A percentile compares a stretch with the other conserved stretches of the same genome.
Evolutionary conservation across 140 eudicot genomes (phyloP).

Genomic region (Stevia rebaudiana): DNA sequence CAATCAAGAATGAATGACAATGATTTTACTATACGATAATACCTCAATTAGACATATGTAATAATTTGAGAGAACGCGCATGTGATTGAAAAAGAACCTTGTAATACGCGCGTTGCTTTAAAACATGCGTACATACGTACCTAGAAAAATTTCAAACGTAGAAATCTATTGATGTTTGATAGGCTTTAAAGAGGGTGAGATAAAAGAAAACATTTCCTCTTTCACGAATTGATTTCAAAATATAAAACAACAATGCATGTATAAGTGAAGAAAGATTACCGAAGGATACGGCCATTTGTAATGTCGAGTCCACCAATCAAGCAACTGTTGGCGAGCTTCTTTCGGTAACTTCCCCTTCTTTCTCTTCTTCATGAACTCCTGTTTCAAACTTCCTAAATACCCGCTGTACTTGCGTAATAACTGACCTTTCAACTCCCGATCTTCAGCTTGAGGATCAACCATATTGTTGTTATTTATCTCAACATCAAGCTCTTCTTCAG

Average conservation of each 20-base stretch:
- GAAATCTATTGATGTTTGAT: not conserved
- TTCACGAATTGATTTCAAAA: too few species aligned
- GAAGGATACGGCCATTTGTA: conserved; percentile 99
- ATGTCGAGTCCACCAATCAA: conserved; percentile 98
- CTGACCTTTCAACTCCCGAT: conserved; percentile 81
- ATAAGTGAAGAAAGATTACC: conserved; percentile 39
- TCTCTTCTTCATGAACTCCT: conserved; percentile 93
- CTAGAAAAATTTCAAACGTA: too few species aligned
- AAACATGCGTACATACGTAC: too few species aligned
- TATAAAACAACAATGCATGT: not conserved
- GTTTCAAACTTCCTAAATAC: conserved; percentile 82
- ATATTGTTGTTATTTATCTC: conserved; percentile 25
- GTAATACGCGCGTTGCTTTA: not conserved
- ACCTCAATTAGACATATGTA: not conserved
- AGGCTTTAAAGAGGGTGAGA: not conserved
- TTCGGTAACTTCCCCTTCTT: conserved; percentile 98
- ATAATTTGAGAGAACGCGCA: not conserved
- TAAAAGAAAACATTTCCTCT: too few species aligned
- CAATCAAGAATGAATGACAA: not conserved
- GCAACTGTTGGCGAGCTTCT: conserved; percentile 92
- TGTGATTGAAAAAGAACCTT: not conserved
- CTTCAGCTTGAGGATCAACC: conserved; percentile 92
- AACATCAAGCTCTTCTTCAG: conserved; percentile 77
- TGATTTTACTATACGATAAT: not conserved
- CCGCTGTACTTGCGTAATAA: conserved; percentile 91